Conservation (phyloP, 345 rosid species). For the Tarenaya hassleriana region DNA sequence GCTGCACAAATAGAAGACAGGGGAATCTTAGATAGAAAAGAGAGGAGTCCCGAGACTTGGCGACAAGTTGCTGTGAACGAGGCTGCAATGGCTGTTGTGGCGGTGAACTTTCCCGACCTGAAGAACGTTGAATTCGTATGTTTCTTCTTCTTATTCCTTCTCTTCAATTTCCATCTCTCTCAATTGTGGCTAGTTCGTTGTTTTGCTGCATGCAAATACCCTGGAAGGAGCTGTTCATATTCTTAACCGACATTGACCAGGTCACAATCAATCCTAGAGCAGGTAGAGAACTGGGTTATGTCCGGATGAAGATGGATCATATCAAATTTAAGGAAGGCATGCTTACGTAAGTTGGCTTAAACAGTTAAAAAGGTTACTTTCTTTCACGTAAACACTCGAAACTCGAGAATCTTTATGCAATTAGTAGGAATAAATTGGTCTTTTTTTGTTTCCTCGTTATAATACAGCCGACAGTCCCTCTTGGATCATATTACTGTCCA, state of each 20-base stretch:
- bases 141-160: conserved; percentile 20
- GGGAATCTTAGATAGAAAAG: conserved; percentile 84
- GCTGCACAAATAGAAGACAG: conserved; percentile 97
- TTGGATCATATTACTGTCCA: conserved; percentile 93
- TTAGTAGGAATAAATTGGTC: too few species aligned
- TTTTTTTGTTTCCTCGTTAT: too few species aligned
- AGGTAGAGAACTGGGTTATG: conserved; percentile 88
- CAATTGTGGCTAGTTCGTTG: conserved; percentile 12
- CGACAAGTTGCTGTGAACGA: conserved; percentile 86
- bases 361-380: conserved; percentile 6
- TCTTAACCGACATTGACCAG: conserved; percentile 33
- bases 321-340: conserved; percentile 71
- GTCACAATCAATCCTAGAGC: conserved; percentile 89
- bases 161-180: not conserved
- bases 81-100: conserved; percentile 92
- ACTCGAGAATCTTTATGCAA: too few species aligned
- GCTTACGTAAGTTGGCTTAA: conserved; percentile 44
- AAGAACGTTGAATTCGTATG: conserved; percentile 82
- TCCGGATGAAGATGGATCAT: conserved; percentile 83
- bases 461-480: conserved; percentile 74
- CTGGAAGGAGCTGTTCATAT: not conserved
- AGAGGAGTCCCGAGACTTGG: conserved; percentile 74
- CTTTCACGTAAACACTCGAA: too few species aligned
- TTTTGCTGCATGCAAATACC: not conserved
- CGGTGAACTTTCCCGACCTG: conserved; percentile 89